These are phyloP conservation scores for Naumovozyma baii DNA, from an alignment of 805 yeast species.

Conservation along the genomic window DNA sequence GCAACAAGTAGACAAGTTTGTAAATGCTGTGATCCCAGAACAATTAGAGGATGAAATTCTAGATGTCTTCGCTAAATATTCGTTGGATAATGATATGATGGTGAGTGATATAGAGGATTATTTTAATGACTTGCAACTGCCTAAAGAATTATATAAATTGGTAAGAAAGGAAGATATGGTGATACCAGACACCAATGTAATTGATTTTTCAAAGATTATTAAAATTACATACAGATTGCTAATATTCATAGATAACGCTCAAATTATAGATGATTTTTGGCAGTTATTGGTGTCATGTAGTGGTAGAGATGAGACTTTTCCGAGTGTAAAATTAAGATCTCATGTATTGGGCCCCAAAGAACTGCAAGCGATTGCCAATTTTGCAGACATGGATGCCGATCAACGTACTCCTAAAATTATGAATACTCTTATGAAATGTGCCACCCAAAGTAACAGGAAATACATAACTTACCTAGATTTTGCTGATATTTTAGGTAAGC, in stretches of 20 bases:
- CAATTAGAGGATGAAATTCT: constrained; percentile 38
- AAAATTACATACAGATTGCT: constrained; percentile 34
- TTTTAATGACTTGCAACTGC: constrained; percentile 28
- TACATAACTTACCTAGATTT: constrained; percentile 38
- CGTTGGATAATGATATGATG: constrained; percentile 36
- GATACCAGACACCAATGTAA: constrained; percentile 35
- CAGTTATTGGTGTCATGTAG: constrained; percentile 24
- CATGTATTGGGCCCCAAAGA: constrained; percentile 32
- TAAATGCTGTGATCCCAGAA: constrained; percentile 31
- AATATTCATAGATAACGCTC: constrained; percentile 32
- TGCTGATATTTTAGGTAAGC: constrained; percentile 39
- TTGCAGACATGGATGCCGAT: constrained; percentile 29
- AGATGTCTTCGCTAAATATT: constrained; percentile 34
- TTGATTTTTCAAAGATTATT: constrained; percentile 40
- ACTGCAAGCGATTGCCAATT: constrained; percentile 27
- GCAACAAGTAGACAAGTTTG: constrained; percentile 23
- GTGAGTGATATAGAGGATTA: constrained; percentile 22
- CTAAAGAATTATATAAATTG: constrained; percentile 22
- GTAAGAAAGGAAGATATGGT: constrained; percentile 25
- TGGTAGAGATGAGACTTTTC: constrained; percentile 17
- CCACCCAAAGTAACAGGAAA: constrained; percentile 31
- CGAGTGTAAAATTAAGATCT: constrained; percentile 15
- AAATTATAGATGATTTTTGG: constrained; percentile 36
- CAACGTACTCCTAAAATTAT: constrained; percentile 23
- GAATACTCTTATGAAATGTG: constrained; percentile 39